Evolutionary conservation across 495 filamentous ascomycete species (phyloP), one percentile per base, ranked within the genome.

Genomic region (Penicillium diatomitis): DNA sequence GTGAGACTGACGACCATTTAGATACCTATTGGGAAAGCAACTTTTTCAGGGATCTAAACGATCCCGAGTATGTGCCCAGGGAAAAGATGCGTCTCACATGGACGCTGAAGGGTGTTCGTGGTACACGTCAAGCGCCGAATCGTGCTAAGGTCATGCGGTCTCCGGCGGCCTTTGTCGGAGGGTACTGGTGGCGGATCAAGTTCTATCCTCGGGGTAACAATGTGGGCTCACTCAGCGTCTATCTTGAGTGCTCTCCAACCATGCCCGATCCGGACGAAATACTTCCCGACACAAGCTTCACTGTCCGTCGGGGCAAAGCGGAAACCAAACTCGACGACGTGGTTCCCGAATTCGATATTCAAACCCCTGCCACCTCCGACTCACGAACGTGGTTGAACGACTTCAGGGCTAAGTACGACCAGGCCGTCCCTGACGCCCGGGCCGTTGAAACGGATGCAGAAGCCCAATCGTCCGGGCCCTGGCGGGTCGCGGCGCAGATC

Each of bases 101-200:
- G 82, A 68, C 67, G 43, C 63, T 85, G 34, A 74, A 76, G 41
- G 71, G 73, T 45, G 74, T 83, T 40, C 78, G 82, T 44, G 82
- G 81, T 8, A 83, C 81, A 4, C 72, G 70, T 40, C 79, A 83
- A 37, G 68, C 71, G 8, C 81, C 79, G 9, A 84, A 84, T 60
- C 69, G 69, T 4, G 71, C 72, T 32, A 69, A 71, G 46, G 65
- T 85, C 47, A 81, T 84, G 73, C 75, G 75, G 20, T 84, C 81
- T 11, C 79, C 75, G 1, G 60, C 73, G 6, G 74, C 81, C 4
- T 71, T 65, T 45, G 67, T 85, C 49, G 82, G 79, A 2, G 81
- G 77, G 34, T 80, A 79, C 52, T 82, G 82, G 63, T 85, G 81
- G 81, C 79, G 75, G 20, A 80, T 86, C 65, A 84, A 84, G 56